Base-by-base conservation (phyloP, 345 rosid species). In the Salix koriyanagi region DNA sequence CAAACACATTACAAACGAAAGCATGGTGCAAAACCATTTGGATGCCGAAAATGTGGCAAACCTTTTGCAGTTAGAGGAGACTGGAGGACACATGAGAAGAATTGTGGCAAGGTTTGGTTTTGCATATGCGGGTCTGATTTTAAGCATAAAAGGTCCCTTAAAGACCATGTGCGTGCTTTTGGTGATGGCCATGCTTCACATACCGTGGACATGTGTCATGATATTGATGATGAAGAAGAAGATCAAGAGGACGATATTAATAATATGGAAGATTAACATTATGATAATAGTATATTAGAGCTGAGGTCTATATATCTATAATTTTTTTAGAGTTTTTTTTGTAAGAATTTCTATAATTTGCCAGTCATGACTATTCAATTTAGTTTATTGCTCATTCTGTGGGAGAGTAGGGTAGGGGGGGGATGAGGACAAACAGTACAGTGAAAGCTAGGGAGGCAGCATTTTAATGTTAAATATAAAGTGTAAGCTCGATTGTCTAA, bases 121-220 rank as follows among this genome's bases (percentile, higher is more conserved):
- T 79, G 82, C 44, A 68, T 74, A 44, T 79, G 82, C 36, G 82
- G 82, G 26, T 79, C 82, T 69, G 77, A 79, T 61, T 79, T 79
- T 65, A 79, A 79, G 41, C 82, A 79, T 70, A 79, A 79, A 39
- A 79, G 82, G 69, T 79, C 82, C 4, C 82, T 79, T 7, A 74
- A 79, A 26, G 82, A 79, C 26, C 82, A 79, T 28, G 77, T 74
- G 4, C 71, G 77, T n/a, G 69, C 75, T 11, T 79, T 79, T 23
- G 82, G 82, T 14, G 75, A 74, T 48, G 82, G 82, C 2, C 82
- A 79, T 79, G 70, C 77, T 52, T 32, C 82, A 13, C 77, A 74
- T 58, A 54, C 73, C 9, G 23, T 65, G 41, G 67, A 78, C 36
- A 46, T 34, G 11, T 78, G 9, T 12, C 30, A 54, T 56, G 54